Conservation (phyloP, 225 moss, liverwort and hornwort genomes). For the Anthoceros angustus region DNA sequence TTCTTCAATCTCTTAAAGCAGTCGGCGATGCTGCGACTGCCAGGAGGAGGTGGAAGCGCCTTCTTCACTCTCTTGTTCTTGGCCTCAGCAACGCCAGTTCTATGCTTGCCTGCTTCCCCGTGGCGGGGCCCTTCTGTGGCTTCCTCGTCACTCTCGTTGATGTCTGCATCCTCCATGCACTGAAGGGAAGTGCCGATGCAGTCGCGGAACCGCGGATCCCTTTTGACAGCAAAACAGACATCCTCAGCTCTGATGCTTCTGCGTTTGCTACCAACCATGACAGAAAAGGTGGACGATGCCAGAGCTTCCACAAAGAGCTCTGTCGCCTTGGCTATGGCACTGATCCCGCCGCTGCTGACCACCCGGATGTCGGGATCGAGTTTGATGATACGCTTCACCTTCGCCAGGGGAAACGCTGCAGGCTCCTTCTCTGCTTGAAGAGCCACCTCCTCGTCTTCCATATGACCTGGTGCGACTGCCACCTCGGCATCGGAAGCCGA, state of each 20-base stretch:
- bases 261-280: constrained; percentile 34
- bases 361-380: constrained; percentile 43
- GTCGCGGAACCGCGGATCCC: constrained; percentile 23
- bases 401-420: constrained; percentile 35
- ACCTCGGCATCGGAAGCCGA: neutral
- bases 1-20: constrained; percentile 17
- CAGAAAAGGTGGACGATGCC: constrained; percentile 29
- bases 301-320: constrained; percentile 41
- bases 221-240: constrained; percentile 31
- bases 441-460: constrained; percentile 5
- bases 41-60: constrained; percentile 29
- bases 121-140: constrained; percentile 15
- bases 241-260: constrained; percentile 44
- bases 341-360: constrained; percentile 36
- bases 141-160: constrained; percentile 11
- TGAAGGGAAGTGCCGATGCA: constrained; percentile 40
- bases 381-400: constrained; percentile 58
- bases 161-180: constrained; percentile 22
- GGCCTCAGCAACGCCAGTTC: neutral
- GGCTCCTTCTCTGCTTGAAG: constrained; percentile 2
- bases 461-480: neutral
- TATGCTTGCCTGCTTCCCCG: constrained; percentile 15
- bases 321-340: constrained; percentile 30
- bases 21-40: constrained; percentile 41
- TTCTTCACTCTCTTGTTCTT: constrained; percentile 22